phyloP scores from a whole-genome alignment of 2,329 filamentous ascomycete species.

The Xylariales sp. region DNA sequence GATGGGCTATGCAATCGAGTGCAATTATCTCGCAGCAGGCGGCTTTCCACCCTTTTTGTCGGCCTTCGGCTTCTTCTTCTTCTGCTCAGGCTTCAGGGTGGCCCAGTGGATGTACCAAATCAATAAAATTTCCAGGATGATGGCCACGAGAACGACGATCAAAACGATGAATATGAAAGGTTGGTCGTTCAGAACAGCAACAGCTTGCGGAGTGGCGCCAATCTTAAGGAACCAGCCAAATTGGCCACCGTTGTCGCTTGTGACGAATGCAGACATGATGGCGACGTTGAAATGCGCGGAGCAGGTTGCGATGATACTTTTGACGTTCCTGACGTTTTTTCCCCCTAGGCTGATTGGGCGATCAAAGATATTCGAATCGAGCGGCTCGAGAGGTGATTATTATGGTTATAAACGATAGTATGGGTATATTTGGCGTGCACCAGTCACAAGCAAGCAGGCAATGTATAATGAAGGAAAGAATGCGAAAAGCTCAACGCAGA shows the following conservation, averaged over 20 bases:
- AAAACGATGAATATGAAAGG: constrained; percentile 55
- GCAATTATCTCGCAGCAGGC: constrained; percentile 3
- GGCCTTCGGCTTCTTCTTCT: constrained; percentile 44
- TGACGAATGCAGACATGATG: constrained; percentile 6
- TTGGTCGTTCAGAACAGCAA: constrained; percentile 58
- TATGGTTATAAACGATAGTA: background rate
- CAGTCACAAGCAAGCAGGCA: too few relatives aligned
- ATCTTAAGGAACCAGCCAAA: constrained; percentile 54
- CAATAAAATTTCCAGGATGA: constrained; percentile 41
- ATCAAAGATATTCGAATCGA: too few relatives aligned
- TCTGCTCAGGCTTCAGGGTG: constrained; percentile 58
- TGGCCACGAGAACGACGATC: constrained; percentile 45
- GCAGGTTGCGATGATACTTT: background rate
- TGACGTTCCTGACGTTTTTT: constrained; percentile 12
- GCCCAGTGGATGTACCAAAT: constrained; percentile 57
- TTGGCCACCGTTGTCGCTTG: constrained; percentile 36
- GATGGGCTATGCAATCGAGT: background rate
- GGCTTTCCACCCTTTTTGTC: constrained; percentile 29
- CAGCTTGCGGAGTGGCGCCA: constrained; percentile 53
- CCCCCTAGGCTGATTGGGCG: constrained; percentile 3
- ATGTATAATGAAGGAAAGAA: too few relatives aligned
- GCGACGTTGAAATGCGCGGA: background rate
- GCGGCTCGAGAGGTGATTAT: constrained; percentile 1
- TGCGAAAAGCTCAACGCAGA: too few relatives aligned
- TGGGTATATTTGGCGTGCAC: constrained; percentile 1